Base-by-base conservation (phyloP, 371 early-diverging fungal genomes). In the Rhizopus arrhizus region DNA sequence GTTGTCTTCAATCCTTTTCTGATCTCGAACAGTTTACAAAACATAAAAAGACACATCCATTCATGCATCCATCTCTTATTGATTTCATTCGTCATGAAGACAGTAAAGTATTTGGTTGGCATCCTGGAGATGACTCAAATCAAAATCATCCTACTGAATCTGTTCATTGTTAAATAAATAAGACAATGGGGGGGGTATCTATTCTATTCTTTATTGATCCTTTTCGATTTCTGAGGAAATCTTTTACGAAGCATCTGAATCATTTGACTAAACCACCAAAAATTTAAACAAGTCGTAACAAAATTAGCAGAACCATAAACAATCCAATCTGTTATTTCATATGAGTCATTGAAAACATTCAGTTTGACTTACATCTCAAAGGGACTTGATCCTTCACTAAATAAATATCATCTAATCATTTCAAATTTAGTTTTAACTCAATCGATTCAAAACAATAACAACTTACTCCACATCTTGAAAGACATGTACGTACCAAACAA, bases 201-300 rank as follows among this genome's bases (percentile, higher is more conserved):
- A 29, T 61, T 40, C 12, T 9, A 34, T 58, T 40, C 43, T 32
- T 57, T 34, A 15, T 43, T 43, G 11, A 15, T 43, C n/a, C 22
- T 22, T 22, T 22, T 22, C 22, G 22, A 22, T 28, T 22, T 22
- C 8, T 31, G 28, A 28, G 76, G 64, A 42, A 81, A 81, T 35
- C 81, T 62, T 57, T 77, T 74, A n/a, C 68, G 71, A 33, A 81
- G 64, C 73, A 75, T 75, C 5, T 58, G 54, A 53, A 91, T 73
- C 91, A 94, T 94, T 65, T 86, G 81, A 33, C 70, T 68, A 71
- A 92, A 92, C 93, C 94, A 94, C 69, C 80, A 89, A 34, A 91
- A 43, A 71, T 94, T 92, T 28, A 94, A 82, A 12, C 70, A 67
- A 62, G 85, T 86, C 15, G 92, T 78, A 0, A 83, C 74, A 2